Percentiles rank a stretch among this genome's conserved stretches.
Conservation (phyloP, 371 early-diverging fungal genomes). For the Mortierella sp. region DNA sequence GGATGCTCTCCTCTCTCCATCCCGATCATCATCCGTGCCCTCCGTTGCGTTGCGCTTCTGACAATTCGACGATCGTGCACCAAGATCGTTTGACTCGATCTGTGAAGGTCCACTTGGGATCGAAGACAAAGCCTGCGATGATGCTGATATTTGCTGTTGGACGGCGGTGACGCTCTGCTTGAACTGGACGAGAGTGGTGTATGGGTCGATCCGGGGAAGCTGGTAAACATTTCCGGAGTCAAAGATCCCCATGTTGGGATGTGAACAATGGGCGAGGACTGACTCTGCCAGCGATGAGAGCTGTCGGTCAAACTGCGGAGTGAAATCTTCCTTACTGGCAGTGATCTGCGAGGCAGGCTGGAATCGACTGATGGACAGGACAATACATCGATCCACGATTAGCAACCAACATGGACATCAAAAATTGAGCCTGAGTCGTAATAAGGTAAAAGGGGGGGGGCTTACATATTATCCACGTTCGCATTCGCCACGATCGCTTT, state of each 20-base stretch:
- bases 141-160: neutral
- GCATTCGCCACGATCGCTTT: slow-evolving; percentile 19
- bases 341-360: slow-evolving; percentile 29
- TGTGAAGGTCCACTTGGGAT: neutral
- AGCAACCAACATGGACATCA: no score
- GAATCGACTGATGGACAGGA: slow-evolving; percentile 33
- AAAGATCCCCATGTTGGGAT: neutral
- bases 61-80: neutral
- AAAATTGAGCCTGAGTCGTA: no score
- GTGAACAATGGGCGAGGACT: slow-evolving; percentile 19
- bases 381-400: no score
- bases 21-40: slow-evolving; percentile 10
- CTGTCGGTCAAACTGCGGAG: neutral
- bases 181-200: slow-evolving; percentile 12
- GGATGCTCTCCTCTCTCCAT: neutral
- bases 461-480: slow-evolving; percentile 35
- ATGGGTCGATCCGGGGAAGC: slow-evolving; percentile 28
- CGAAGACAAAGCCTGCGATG: neutral
- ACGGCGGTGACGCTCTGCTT: neutral
- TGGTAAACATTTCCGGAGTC: slow-evolving; percentile 1
- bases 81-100: neutral
- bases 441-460: neutral
- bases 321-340: neutral
- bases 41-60: slow-evolving; percentile 17
- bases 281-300: slow-evolving; percentile 26